These are phyloP conservation scores for Fonsecaea multimorphosa DNA, from an alignment of 2,329 filamentous ascomycete species.

Conservation along the genomic window DNA sequence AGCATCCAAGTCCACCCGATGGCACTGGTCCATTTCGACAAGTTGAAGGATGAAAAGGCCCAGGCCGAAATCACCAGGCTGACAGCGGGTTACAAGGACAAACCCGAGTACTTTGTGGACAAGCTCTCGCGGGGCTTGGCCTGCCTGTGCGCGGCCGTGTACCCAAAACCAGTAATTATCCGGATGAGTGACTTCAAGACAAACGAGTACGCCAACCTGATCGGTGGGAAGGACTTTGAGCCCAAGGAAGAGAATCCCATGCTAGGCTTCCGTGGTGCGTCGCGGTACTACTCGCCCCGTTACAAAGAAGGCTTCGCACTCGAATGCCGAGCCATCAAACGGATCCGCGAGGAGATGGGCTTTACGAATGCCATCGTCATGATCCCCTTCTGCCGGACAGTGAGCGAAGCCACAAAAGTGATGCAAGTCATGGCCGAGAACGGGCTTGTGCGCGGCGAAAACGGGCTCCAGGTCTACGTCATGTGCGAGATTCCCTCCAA, in stretches of 20 bases:
- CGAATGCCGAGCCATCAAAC: conserved; percentile 49
- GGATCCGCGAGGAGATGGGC: conserved; percentile 48
- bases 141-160: conserved; percentile 47
- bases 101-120: conserved; percentile 50
- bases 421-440: conserved; percentile 39
- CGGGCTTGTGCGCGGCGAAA: conserved; percentile 47
- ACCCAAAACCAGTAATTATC: conserved; percentile 49
- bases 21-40: conserved; percentile 12
- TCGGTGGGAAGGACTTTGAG: conserved; percentile 51
- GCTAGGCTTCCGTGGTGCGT: conserved; percentile 52
- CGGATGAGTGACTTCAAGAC: conserved; percentile 53
- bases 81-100: conserved; percentile 44
- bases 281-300: conserved; percentile 50
- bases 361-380: conserved; percentile 42
- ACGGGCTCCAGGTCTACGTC: conserved; percentile 49
- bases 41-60: conserved; percentile 35
- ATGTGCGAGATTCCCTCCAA: conserved; percentile 54
- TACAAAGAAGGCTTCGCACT: conserved; percentile 50
- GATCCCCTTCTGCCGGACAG: conserved; percentile 13
- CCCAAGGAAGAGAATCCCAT: conserved; percentile 51
- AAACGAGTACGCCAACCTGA: conserved; percentile 50
- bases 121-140: conserved; percentile 48
- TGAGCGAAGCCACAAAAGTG: conserved; percentile 12
- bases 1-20: conserved; percentile 12
- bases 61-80: conserved; percentile 42